Conservation (phyloP, 108 stramenopile species). For the Cyclotella choctawhatcheeana region DNA sequence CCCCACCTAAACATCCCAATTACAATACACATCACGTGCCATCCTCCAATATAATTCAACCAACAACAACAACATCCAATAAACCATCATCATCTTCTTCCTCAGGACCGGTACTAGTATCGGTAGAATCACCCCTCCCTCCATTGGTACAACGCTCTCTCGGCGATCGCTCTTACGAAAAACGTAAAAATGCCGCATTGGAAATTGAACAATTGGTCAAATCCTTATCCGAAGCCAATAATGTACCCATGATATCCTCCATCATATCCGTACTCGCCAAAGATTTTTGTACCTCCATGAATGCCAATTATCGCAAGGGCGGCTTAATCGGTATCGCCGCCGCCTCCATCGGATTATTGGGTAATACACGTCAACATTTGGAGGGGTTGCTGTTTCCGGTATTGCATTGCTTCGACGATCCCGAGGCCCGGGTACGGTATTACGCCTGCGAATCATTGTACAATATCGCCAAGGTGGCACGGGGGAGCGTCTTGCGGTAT, state of each 20-base stretch:
- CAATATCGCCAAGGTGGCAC: slow-evolving; percentile 98
- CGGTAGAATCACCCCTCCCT: slow-evolving; percentile 81
- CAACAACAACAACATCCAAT: slow-evolving; percentile 18
- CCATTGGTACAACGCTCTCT: slow-evolving; percentile 86
- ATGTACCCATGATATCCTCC: slow-evolving; percentile 79
- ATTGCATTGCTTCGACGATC: slow-evolving; percentile 98
- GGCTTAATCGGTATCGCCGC: slow-evolving; percentile 98
- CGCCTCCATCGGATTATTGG: slow-evolving; percentile 94
- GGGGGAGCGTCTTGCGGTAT: slow-evolving; percentile 81
- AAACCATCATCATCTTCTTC: not conserved
- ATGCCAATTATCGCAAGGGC: slow-evolving; percentile 98
- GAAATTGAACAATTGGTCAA: slow-evolving; percentile 97
- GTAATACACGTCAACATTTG: slow-evolving; percentile 67
- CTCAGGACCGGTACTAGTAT: slow-evolving; percentile 45
- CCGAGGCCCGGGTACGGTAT: slow-evolving; percentile 95
- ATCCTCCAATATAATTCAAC: slow-evolving; percentile 21
- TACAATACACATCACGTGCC: slow-evolving; percentile 1
- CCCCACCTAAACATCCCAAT: slow-evolving; percentile 25
- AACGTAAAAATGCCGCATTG: slow-evolving; percentile 97
- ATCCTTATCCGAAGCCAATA: slow-evolving; percentile 81
- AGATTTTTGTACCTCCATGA: slow-evolving; percentile 97
- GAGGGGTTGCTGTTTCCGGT: slow-evolving; percentile 93
- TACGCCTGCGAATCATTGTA: slow-evolving; percentile 98
- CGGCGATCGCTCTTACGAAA: slow-evolving; percentile 98
- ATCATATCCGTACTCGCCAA: slow-evolving; percentile 90